A percentile compares a stretch with the other conserved stretches of the same genome.
These are phyloP conservation scores for Diaporthe velutina DNA, from an alignment of 2,329 filamentous ascomycete species.

Conservation along the genomic window DNA sequence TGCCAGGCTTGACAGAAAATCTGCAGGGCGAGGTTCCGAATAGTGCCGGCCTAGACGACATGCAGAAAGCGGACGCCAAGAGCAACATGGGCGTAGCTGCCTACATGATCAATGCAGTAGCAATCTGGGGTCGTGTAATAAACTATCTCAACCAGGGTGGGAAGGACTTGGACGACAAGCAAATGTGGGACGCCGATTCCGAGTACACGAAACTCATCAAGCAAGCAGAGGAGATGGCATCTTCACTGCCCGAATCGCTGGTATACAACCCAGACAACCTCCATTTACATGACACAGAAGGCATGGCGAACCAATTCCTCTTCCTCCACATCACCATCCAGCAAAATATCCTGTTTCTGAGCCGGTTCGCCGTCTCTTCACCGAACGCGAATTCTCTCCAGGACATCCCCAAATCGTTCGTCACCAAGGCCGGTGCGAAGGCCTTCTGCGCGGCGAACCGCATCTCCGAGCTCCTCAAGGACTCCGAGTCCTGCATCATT, in stretches of 20 bases:
- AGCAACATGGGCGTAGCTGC: slow-evolving; percentile 96
- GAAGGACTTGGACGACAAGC: slow-evolving; percentile 79
- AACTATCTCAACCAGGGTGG: slow-evolving; percentile 92
- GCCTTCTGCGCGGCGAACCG: slow-evolving; percentile 87
- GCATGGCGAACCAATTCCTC: slow-evolving; percentile 90
- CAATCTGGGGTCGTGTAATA: slow-evolving; percentile 91
- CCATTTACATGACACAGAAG: slow-evolving; percentile 84
- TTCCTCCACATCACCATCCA: slow-evolving; percentile 92
- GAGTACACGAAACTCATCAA: slow-evolving; percentile 78
- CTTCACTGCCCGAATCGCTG: slow-evolving; percentile 77
- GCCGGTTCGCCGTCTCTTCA: slow-evolving; percentile 85
- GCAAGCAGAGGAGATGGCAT: slow-evolving; percentile 78
- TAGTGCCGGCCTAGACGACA: slow-evolving; percentile 72
- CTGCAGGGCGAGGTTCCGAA: slow-evolving; percentile 79
- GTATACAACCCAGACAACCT: slow-evolving; percentile 86
- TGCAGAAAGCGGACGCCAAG: slow-evolving; percentile 73
- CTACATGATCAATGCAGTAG: slow-evolving; percentile 87
- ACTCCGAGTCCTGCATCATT: slow-evolving; percentile 83
- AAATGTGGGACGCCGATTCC: slow-evolving; percentile 88
- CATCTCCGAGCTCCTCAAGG: slow-evolving; percentile 86
- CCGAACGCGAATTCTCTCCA: slow-evolving; percentile 73
- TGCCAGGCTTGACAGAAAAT: slow-evolving; percentile 88
- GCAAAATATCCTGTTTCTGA: slow-evolving; percentile 91
- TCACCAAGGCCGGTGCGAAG: slow-evolving; percentile 79
- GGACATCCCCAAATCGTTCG: slow-evolving; percentile 82